phyloP scores from a whole-genome alignment of 2,329 filamentous ascomycete species.

The Fusarium longipes region DNA sequence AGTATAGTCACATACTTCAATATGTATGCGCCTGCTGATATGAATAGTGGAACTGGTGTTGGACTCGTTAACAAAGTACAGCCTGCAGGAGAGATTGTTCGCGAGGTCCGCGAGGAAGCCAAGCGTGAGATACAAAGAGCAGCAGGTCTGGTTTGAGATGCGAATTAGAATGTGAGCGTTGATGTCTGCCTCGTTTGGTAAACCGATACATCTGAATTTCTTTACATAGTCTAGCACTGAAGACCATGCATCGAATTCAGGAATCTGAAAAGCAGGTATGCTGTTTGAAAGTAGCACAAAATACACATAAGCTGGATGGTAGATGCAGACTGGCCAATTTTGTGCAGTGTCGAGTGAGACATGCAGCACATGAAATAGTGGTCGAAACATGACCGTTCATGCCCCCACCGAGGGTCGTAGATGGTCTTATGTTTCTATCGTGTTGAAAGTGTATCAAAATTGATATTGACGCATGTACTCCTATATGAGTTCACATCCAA shows the following conservation, averaged over 20 bases:
- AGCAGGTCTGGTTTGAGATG: slow-evolving; percentile 27
- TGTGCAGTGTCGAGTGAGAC: background rate
- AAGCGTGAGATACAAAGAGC: slow-evolving; percentile 50
- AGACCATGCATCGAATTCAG: background rate
- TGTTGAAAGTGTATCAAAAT: slow-evolving; percentile 10
- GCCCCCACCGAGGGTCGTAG: background rate
- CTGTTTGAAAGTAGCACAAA: background rate
- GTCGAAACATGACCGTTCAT: background rate
- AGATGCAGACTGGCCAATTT: background rate
- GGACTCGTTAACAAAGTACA: slow-evolving; percentile 57
- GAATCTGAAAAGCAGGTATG: background rate
- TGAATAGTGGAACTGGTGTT: slow-evolving; percentile 55
- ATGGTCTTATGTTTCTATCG: background rate
- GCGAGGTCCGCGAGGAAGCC: slow-evolving; percentile 54
- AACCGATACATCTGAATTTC: slow-evolving; percentile 37
- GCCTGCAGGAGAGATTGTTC: slow-evolving; percentile 58
- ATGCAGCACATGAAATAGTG: background rate
- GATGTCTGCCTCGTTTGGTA: too few relatives aligned
- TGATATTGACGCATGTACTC: slow-evolving; percentile 28
- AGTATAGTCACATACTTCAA: slow-evolving; percentile 30
- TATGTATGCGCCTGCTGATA: slow-evolving; percentile 9
- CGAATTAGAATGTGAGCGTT: background rate
- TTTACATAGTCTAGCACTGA: background rate
- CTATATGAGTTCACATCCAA: slow-evolving; percentile 37
- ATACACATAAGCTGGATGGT: background rate